Evolutionary conservation across 257 asterid species (phyloP).

Genomic region (Solanum appendiculatum): DNA sequence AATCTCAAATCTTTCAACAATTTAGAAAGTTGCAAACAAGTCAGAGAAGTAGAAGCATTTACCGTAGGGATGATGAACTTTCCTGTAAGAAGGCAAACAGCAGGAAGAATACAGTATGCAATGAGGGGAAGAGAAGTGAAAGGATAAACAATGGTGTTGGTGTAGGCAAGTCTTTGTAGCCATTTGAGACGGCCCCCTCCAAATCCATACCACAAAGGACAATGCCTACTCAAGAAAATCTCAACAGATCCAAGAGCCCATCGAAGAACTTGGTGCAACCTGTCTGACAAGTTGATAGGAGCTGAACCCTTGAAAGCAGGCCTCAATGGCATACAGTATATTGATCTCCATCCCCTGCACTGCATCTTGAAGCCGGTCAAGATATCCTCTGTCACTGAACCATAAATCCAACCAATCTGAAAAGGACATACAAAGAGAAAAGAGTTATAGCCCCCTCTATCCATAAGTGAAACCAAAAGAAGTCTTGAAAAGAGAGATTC

Average conservation of each 20-base stretch:
- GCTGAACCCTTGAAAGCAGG: slow-evolving; percentile 99
- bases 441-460: not conserved
- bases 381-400: slow-evolving; percentile 95
- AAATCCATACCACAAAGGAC: slow-evolving; percentile 94
- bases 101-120: slow-evolving; percentile 80
- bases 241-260: slow-evolving; percentile 98
- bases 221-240: slow-evolving; percentile 88
- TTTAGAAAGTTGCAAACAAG: not conserved
- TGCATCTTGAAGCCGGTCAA: slow-evolving; percentile 98
- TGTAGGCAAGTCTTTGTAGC: slow-evolving; percentile 90
- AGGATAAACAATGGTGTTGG: slow-evolving; percentile 92
- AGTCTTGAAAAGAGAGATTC: not conserved
- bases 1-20: not conserved
- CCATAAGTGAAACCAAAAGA: not conserved
- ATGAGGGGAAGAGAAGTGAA: slow-evolving; percentile 91
- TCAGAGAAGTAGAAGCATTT: not conserved
- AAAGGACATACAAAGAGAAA: not conserved
- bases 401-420: slow-evolving; percentile 97
- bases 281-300: slow-evolving; percentile 92
- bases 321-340: slow-evolving; percentile 91
- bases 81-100: slow-evolving; percentile 86
- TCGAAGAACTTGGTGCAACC: slow-evolving; percentile 91
- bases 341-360: slow-evolving; percentile 97
- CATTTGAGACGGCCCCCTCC: slow-evolving; percentile 85
- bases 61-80: slow-evolving; percentile 97